Base-by-base conservation (phyloP, 2,329 filamentous ascomycete species). In the Paraphaeosphaeria sporulosa region DNA sequence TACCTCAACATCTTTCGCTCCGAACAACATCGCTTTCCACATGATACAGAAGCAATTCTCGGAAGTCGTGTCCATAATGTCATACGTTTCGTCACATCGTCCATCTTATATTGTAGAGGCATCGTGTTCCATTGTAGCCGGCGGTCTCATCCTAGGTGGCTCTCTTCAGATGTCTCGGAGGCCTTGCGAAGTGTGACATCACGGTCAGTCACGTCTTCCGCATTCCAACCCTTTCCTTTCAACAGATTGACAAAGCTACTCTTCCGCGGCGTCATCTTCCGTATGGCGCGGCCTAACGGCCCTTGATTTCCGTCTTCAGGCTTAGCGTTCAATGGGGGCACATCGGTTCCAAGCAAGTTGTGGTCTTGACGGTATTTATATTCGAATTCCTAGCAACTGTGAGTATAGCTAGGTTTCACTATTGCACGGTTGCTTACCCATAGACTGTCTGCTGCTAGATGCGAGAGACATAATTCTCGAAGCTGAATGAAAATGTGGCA, bases 261-360 rank as follows among this genome's bases (percentile, higher is more conserved):
- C 59, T 77, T 77, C 17, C 74, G 66, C 34, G 73, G 74, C 38
- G 74, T 76, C 60, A 77, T 63, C 60, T 71, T 76, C 48, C 74
- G 66, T 23, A 76, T 67, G 25, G 73, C 73, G 60, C 72, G 66
- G 43, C 69, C 69, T 54, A 76, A 64, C 12, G 71, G 57, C 50
- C 71, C 71, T 62, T 69, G 66, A 43, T 57, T 58, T 25, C 47
- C 52, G 21, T 72, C 65, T 21, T 68, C 63, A 40, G 66, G 67
- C 63, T 69, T 72, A 62, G 64, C 65, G n/a, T 57, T 59, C 10
- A 61, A 57, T 1, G 63, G 52, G 17, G 66, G 62, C 21, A 66
- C 47, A 42, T 70, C 63, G 13, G 59, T 62, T 23, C 63, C 66
- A 10, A 74, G 65, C 19, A 77, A 54, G 15, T 68, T 66, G 60